These are phyloP conservation scores for Solanum dulcamara DNA, from an alignment of 257 asterid genomes.

Conservation along the genomic window DNA sequence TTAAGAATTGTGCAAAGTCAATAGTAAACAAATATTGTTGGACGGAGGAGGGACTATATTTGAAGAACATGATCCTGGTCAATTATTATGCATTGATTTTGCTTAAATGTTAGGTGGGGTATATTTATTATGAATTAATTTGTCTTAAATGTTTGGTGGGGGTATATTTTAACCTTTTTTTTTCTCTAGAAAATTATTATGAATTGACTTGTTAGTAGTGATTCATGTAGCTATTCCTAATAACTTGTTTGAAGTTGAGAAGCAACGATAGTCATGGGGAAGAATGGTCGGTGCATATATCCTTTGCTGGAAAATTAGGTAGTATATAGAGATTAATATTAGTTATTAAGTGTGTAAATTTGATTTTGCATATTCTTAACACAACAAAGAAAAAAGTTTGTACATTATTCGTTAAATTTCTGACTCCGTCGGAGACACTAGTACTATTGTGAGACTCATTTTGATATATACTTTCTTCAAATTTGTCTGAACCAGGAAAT, in stretches of 20 bases:
- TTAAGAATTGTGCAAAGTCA: no score
- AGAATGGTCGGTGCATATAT: accelerated
- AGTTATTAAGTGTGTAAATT: no score
- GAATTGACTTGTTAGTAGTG: neutral
- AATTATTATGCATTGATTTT: no score
- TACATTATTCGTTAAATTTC: no score
- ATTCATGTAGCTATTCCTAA: neutral
- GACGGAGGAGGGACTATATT: no score
- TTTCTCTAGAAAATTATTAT: neutral
- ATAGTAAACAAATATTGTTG: no score
- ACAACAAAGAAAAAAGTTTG: no score
- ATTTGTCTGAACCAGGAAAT: neutral
- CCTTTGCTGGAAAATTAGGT: no score
- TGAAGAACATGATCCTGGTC: neutral
- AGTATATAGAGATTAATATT: no score
- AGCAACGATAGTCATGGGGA: neutral
- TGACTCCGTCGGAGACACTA: neutral
- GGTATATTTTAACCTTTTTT: neutral
- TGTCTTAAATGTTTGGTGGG: neutral
- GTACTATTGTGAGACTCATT: neutral
- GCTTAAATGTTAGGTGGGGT: neutral
- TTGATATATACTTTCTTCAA: neutral
- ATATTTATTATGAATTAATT: neutral
- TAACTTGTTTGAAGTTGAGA: neutral
- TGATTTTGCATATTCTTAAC: no score